Percentiles rank a stretch among this genome's conserved stretches.
phyloP scores from a whole-genome alignment of 192 early-diverging fungal species.

The Rhizophlyctis rosea region DNA sequence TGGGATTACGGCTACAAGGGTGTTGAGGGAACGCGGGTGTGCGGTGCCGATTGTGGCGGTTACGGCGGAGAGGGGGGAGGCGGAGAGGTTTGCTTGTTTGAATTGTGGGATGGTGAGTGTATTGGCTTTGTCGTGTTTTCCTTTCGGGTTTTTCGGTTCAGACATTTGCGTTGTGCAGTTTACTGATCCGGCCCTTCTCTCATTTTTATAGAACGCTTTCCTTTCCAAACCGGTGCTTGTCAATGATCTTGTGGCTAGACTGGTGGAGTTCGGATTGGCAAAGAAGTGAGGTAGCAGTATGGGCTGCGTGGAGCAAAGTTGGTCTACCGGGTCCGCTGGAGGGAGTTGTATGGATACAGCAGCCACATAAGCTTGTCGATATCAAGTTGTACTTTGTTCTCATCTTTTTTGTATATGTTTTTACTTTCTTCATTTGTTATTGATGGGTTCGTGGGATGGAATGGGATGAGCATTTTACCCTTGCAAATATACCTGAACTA shows the following conservation, averaged over 20 bases:
- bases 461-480: too few relatives aligned
- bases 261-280: conserved; percentile 9
- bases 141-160: background rate
- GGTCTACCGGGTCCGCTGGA: too few relatives aligned
- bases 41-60: conserved; percentile 4
- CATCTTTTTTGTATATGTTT: too few relatives aligned
- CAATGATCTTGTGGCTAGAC: conserved; percentile 3
- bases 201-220: conserved; percentile 12
- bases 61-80: conserved; percentile 5
- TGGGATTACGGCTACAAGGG: background rate
- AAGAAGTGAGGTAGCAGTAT: too few relatives aligned
- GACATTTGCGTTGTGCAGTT: background rate
- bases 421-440: too few relatives aligned
- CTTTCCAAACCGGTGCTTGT: conserved; percentile 12
- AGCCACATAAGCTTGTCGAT: too few relatives aligned
- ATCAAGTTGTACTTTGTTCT: too few relatives aligned
- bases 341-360: too few relatives aligned
- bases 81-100: background rate
- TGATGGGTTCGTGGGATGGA: too few relatives aligned
- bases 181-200: background rate
- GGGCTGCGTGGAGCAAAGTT: too few relatives aligned
- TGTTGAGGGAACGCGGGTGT: background rate
- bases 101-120: background rate
- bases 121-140: background rate
- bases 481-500: too few relatives aligned